Evolutionary conservation across 23 red algal species (phyloP).

Genomic region (Gracilaria vermiculophylla): DNA sequence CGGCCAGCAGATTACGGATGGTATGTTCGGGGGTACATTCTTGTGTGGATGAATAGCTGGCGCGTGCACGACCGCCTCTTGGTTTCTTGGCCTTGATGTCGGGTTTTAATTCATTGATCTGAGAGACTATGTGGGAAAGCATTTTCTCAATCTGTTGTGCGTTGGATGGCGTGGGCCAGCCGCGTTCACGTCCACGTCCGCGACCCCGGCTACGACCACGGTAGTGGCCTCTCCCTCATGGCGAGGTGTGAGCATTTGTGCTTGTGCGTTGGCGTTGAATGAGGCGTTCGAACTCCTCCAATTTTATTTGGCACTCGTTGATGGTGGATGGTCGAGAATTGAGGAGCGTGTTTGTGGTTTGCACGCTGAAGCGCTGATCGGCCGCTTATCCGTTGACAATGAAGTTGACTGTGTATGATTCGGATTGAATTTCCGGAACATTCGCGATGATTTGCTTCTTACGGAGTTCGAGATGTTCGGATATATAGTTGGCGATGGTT

Average conservation of each 20-base stretch:
- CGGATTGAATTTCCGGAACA: not conserved
- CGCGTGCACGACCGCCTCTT: not conserved
- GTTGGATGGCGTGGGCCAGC: too few species aligned
- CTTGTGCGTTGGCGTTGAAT: too few species aligned
- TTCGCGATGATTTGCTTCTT: not conserved
- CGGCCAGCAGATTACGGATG: too few species aligned
- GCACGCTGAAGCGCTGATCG: not conserved
- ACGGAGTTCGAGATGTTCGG: not conserved
- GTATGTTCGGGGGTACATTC: not conserved
- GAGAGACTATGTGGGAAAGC: too few species aligned
- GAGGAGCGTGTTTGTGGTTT: not conserved
- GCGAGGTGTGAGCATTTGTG: too few species aligned
- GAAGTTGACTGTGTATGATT: not conserved
- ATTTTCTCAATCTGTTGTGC: too few species aligned
- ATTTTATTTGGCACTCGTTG: not conserved
- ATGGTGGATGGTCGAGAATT: not conserved
- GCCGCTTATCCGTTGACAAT: not conserved
- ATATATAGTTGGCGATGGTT: not conserved
- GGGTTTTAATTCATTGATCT: too few species aligned
- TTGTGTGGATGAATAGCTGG: not conserved
- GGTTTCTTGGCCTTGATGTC: too few species aligned
- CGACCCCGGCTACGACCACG: too few species aligned
- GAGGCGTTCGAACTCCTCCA: not conserved
- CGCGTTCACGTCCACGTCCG: too few species aligned
- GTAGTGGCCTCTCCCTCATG: too few species aligned